Evolutionary conservation across 1,139 yeast species (phyloP).

Genomic region (Blastobotrys arbuscula): DNA sequence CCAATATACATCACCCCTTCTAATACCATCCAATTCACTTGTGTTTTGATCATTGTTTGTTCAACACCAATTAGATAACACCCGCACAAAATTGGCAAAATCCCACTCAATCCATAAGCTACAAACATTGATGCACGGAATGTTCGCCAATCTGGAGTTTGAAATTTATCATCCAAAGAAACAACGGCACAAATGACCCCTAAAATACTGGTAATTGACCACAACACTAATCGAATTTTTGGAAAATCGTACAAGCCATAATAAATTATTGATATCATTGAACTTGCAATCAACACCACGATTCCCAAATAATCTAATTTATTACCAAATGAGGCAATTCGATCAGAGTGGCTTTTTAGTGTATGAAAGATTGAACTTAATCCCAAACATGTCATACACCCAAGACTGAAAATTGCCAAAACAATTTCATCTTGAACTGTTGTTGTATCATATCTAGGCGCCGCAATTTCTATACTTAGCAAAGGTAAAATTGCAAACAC

Average conservation of each 20-base stretch:
- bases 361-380: slow-evolving; percentile 77
- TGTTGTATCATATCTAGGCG: slow-evolving; percentile 44
- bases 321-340: slow-evolving; percentile 61
- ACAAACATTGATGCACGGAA: slow-evolving; percentile 76
- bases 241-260: slow-evolving; percentile 45
- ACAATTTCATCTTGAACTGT: slow-evolving; percentile 41
- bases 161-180: slow-evolving; percentile 60
- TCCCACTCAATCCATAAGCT: slow-evolving; percentile 72
- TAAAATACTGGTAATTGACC: slow-evolving; percentile 45
- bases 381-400: slow-evolving; percentile 56
- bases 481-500: slow-evolving; percentile 23
- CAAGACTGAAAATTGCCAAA: slow-evolving; percentile 43
- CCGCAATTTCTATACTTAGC: slow-evolving; percentile 15
- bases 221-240: slow-evolving; percentile 40
- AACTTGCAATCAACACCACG: slow-evolving; percentile 65
- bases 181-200: slow-evolving; percentile 61
- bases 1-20: slow-evolving; percentile 71
- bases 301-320: slow-evolving; percentile 86
- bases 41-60: slow-evolving; percentile 48
- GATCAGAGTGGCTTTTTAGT: slow-evolving; percentile 65
- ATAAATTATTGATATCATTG: slow-evolving; percentile 64
- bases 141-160: slow-evolving; percentile 67
- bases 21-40: slow-evolving; percentile 52
- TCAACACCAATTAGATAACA: slow-evolving; percentile 41
- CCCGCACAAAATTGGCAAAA: slow-evolving; percentile 60